A percentile compares a stretch with the other conserved stretches of the same genome.
Evolutionary conservation across 169 alveolate species (phyloP).

Genomic region (Plasmodium vivax): DNA sequence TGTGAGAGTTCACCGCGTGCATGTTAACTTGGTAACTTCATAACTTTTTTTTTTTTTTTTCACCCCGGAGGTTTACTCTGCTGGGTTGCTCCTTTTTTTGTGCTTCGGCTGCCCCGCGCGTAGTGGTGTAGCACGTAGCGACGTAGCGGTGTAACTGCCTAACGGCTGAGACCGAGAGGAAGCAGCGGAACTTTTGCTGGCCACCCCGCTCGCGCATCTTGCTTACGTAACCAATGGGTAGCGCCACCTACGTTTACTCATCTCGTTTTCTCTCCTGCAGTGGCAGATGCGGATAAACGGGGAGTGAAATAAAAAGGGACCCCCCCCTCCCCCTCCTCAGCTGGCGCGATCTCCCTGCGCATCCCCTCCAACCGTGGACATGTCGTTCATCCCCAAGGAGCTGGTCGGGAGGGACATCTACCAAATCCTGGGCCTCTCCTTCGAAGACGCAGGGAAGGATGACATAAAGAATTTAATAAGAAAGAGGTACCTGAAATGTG

Average conservation of each 20-base stretch:
- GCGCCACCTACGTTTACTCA: background rate
- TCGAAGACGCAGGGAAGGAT: constrained; percentile 11
- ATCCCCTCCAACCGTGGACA: constrained; percentile 8
- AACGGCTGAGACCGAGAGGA: background rate
- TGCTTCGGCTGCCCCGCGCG: background rate
- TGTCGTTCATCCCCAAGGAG: constrained; percentile 50
- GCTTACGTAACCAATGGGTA: background rate
- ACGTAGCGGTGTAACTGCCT: background rate
- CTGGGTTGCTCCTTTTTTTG: background rate
- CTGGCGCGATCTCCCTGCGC: no score
- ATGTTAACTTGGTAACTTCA: background rate
- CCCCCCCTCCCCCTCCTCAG: background rate
- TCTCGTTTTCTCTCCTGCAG: background rate
- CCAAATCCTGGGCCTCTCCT: constrained; percentile 29
- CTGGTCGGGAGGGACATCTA: constrained; percentile 53
- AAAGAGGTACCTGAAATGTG: constrained; percentile 42
- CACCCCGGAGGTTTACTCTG: background rate
- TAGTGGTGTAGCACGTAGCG: background rate
- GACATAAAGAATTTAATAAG: constrained; percentile 37
- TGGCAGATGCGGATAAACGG: background rate
- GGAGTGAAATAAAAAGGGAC: background rate
- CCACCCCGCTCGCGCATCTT: background rate
- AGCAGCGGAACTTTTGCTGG: background rate
- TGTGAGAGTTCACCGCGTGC: background rate
- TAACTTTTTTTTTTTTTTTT: no score